A percentile compares a stretch with the other conserved stretches of the same genome.
Evolutionary conservation across 345 rosid species (phyloP).

Genomic region (Ricinus communis): DNA sequence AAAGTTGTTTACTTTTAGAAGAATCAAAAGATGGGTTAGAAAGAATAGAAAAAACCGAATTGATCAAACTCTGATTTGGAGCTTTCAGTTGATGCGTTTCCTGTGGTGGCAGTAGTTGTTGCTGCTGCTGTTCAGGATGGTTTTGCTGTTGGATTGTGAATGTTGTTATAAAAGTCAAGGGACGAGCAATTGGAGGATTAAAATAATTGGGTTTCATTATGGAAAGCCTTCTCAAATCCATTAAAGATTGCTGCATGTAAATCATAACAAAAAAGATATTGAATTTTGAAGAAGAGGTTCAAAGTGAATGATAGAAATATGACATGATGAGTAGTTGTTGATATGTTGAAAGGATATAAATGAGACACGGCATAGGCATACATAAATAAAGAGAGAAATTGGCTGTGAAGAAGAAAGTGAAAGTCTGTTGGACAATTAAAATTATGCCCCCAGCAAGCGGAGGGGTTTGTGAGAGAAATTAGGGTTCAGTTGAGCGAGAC

Average conservation of each 20-base stretch:
- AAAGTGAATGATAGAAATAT: not conserved
- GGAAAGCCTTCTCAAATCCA: constrained; percentile 60
- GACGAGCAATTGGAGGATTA: constrained; percentile 35
- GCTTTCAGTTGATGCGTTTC: constrained; percentile 15
- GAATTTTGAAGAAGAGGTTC: not conserved
- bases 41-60: constrained; percentile 47
- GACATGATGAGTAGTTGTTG: not conserved
- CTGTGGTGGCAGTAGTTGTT: not conserved
- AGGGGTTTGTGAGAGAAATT: not conserved
- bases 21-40: constrained; percentile 50
- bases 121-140: not conserved
- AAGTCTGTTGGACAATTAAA: not conserved
- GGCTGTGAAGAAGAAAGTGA: not conserved
- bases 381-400: not conserved
- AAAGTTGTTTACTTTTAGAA: constrained; percentile 44
- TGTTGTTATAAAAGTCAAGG: constrained; percentile 39
- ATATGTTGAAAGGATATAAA: not conserved
- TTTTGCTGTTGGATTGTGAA: constrained; percentile 14
- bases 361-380: not conserved
- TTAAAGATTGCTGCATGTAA: constrained; percentile 23
- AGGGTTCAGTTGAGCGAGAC: not conserved
- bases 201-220: constrained; percentile 27
- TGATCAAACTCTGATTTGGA: constrained; percentile 36
- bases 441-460: no score
- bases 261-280: no score